Percentiles rank a stretch among this genome's conserved stretches.
phyloP scores from a whole-genome alignment of 805 yeast species.

The Saccharomyces mikatae region DNA sequence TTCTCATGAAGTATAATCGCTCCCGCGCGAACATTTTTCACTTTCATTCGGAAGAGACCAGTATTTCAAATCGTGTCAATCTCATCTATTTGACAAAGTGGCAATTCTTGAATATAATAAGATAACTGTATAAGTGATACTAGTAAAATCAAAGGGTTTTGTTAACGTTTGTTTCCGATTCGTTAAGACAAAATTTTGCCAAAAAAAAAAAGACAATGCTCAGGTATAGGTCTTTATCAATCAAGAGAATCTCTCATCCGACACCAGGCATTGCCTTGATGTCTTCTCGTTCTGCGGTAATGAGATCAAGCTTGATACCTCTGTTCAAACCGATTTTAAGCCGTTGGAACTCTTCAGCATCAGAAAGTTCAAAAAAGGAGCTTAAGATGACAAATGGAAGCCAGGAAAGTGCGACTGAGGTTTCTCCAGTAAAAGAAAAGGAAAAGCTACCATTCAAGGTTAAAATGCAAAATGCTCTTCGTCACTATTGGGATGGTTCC shows the following conservation, averaged over 20 bases:
- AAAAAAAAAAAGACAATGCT: neutral
- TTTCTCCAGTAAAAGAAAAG: neutral
- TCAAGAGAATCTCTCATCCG: neutral
- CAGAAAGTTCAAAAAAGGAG: neutral
- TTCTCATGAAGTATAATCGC: neutral
- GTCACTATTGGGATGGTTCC: slow-evolving; percentile 94
- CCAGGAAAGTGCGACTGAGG: neutral
- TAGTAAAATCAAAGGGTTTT: neutral
- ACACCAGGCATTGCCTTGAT: neutral
- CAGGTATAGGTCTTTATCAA: neutral
- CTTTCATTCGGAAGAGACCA: neutral
- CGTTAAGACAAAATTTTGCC: neutral
- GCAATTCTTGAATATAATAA: neutral
- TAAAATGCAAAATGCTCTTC: slow-evolving; percentile 77
- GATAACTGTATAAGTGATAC: neutral
- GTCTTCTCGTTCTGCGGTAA: neutral
- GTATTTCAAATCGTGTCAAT: neutral
- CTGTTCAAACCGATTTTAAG: neutral
- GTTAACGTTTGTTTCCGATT: neutral
- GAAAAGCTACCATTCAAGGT: slow-evolving; percentile 61
- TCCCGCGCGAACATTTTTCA: neutral
- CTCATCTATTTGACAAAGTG: neutral
- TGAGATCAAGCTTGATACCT: neutral
- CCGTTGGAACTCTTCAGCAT: neutral
- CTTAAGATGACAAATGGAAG: neutral